Percentiles rank a stretch among this genome's conserved stretches.
Conservation (phyloP, 2,329 filamentous ascomycete species). For the Fusarium vanettenii region DNA sequence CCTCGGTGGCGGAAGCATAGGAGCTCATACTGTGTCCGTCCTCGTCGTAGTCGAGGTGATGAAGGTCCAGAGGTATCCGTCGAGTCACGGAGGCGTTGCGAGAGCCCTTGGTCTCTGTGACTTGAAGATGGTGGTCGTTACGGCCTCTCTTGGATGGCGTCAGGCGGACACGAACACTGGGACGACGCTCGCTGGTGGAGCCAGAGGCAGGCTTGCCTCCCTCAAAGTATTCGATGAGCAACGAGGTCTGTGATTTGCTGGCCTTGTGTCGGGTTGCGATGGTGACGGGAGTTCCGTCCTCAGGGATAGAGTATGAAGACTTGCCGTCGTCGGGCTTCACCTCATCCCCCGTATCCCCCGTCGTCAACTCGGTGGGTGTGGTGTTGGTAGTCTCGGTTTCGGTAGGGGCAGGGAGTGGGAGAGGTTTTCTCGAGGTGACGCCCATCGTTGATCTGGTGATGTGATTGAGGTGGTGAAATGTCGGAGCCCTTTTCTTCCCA, state of each 20-base stretch:
- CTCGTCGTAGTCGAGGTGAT: slow-evolving; percentile 58
- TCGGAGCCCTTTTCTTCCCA: slow-evolving; percentile 36
- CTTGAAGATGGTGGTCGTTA: slow-evolving; percentile 82
- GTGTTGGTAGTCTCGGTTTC: slow-evolving; percentile 72
- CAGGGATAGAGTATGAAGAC: slow-evolving; percentile 82
- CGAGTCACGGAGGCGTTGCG: slow-evolving; percentile 72
- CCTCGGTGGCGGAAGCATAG: slow-evolving; percentile 82
- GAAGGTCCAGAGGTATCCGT: slow-evolving; percentile 65
- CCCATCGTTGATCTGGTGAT: slow-evolving; percentile 60
- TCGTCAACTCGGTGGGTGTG: slow-evolving; percentile 68
- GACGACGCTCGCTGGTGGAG: slow-evolving; percentile 73
- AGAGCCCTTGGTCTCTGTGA: slow-evolving; percentile 81
- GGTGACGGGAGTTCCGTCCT: slow-evolving; percentile 91
- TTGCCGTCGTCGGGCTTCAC: slow-evolving; percentile 76
- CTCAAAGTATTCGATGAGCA: slow-evolving; percentile 96
- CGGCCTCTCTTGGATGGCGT: slow-evolving; percentile 78
- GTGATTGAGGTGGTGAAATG: slow-evolving; percentile 25
- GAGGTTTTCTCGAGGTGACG: slow-evolving; percentile 66
- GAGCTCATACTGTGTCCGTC: slow-evolving; percentile 78
- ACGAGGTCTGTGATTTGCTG: slow-evolving; percentile 83
- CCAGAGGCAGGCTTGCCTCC: slow-evolving; percentile 71
- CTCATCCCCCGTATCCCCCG: slow-evolving; percentile 71
- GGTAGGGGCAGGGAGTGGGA: slow-evolving; percentile 82
- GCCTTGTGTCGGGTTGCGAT: slow-evolving; percentile 79
- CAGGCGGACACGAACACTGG: slow-evolving; percentile 83